These are phyloP conservation scores for Globisporangium carolinianum DNA, from an alignment of 352 stramenopile genomes.

Conservation along the genomic window DNA sequence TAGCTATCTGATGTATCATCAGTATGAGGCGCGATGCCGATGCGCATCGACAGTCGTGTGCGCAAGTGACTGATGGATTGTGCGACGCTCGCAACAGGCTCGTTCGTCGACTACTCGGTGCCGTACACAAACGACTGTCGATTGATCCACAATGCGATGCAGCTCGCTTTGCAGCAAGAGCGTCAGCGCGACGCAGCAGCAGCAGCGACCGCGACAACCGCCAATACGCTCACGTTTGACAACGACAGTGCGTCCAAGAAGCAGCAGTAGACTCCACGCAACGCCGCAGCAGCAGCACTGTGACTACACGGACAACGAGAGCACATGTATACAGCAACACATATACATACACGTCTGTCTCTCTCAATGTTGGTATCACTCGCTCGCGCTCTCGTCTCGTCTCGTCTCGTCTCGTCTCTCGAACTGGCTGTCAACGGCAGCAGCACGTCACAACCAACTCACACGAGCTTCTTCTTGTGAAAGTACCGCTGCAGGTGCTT, in stretches of 20 bases:
- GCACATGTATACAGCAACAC: too few species aligned
- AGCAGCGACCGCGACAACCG: conserved; percentile 2
- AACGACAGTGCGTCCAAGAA: background rate
- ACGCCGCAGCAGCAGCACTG: background rate
- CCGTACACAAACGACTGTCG: conserved; percentile 78
- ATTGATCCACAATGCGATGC: conserved; percentile 73
- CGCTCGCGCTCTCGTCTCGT: background rate
- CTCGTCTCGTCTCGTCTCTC: background rate
- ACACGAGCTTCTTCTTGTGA: conserved; percentile 85
- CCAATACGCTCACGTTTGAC: conserved; percentile 5
- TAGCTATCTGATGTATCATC: too few species aligned
- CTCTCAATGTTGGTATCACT: background rate
- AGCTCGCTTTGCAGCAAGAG: conserved; percentile 62
- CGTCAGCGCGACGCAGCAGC: conserved; percentile 28
- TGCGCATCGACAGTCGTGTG: too few species aligned
- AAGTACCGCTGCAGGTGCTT: conserved; percentile 79
- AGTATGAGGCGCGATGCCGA: too few species aligned
- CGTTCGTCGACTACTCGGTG: conserved; percentile 81
- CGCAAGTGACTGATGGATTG: too few species aligned
- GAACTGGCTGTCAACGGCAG: background rate
- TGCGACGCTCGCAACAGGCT: conserved; percentile 26
- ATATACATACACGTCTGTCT: background rate
- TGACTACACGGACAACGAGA: too few species aligned
- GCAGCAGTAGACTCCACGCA: background rate
- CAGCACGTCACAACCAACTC: background rate